Conservation (phyloP, 1,284 basidiomycete genomes). For the Malassezia caprae region DNA sequence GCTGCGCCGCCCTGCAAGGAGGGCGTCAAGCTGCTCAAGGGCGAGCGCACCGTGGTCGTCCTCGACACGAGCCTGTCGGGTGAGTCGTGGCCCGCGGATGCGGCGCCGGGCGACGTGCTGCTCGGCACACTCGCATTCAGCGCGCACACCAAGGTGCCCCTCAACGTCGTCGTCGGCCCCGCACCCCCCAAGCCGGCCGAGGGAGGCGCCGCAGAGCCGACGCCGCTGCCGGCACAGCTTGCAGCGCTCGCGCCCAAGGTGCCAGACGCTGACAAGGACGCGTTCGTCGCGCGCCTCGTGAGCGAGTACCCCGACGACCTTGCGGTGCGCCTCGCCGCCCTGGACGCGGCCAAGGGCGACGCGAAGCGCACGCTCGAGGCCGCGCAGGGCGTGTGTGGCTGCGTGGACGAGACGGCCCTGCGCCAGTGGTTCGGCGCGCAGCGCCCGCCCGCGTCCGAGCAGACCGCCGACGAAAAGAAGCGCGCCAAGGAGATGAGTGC, state of each 20-base stretch:
- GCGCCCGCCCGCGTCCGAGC: conserved; percentile 31
- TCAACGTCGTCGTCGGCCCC: conserved; percentile 41
- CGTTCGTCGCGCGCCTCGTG: conserved; percentile 40
- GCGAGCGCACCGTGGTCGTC: conserved; percentile 39
- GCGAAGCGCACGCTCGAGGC: conserved; percentile 25
- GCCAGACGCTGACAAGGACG: conserved; percentile 35
- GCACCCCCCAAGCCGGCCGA: conserved; percentile 37
- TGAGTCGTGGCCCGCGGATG: conserved; percentile 44
- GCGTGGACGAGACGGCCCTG: conserved; percentile 37
- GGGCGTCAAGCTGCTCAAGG: conserved; percentile 41
- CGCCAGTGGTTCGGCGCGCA: conserved; percentile 38
- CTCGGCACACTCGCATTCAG: conserved; percentile 41
- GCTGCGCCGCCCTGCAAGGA: conserved; percentile 18
- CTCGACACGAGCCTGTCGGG: conserved; percentile 41
- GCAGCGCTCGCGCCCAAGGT: conserved; percentile 43
- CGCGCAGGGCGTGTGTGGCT: conserved; percentile 29
- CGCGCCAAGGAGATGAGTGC: conserved; percentile 35
- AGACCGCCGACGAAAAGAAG: conserved; percentile 38
- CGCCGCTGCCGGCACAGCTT: conserved; percentile 37
- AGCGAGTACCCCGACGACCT: conserved; percentile 41
- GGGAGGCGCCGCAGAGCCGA: conserved; percentile 17
- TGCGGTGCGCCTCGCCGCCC: conserved; percentile 34
- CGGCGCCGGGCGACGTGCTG: conserved; percentile 42
- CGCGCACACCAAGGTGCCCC: conserved; percentile 28
- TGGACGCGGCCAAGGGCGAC: conserved; percentile 27